phyloP scores from a whole-genome alignment of 2,329 filamentous ascomycete species.

The Fusarium hostae region DNA sequence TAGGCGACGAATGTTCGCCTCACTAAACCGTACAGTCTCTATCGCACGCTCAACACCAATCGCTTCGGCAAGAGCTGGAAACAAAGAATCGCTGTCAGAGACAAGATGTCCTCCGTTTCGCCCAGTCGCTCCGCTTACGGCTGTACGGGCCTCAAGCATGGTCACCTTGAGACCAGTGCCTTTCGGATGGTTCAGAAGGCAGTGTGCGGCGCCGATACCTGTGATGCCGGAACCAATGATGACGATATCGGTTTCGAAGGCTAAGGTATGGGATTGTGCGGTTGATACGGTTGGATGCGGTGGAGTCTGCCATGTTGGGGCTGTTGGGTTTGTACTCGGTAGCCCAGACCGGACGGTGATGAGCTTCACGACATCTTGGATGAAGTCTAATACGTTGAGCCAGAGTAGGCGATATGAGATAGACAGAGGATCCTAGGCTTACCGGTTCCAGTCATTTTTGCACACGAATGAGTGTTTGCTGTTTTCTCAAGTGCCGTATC shows the following conservation, averaged over 20 bases:
- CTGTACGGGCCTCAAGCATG: constrained; percentile 45
- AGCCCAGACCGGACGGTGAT: constrained; percentile 13
- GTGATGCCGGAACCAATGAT: constrained; percentile 48
- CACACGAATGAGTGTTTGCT: not conserved
- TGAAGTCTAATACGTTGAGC: not conserved
- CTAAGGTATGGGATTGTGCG: constrained; percentile 35
- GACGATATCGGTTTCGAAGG: constrained; percentile 33
- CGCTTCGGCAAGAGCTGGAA: constrained; percentile 45
- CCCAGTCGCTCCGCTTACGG: constrained; percentile 46
- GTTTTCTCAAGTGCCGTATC: not conserved
- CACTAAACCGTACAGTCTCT: constrained; percentile 56
- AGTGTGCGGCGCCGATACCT: constrained; percentile 41
- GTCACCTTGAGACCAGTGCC: constrained; percentile 22
- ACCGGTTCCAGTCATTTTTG: not conserved
- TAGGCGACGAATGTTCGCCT: constrained; percentile 25
- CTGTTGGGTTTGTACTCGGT: constrained; percentile 16
- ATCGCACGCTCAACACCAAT: constrained; percentile 52
- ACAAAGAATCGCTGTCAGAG: constrained; percentile 53
- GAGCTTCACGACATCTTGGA: constrained; percentile 12
- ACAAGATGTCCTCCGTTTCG: constrained; percentile 47
- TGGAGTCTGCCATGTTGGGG: constrained; percentile 25
- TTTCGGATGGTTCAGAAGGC: constrained; percentile 34
- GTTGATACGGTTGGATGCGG: constrained; percentile 38
- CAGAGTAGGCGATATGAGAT: not conserved
- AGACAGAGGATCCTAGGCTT: not conserved